These are phyloP conservation scores for Ganoderma resinaceum DNA, from an alignment of 1,284 basidiomycete genomes.

Conservation along the genomic window DNA sequence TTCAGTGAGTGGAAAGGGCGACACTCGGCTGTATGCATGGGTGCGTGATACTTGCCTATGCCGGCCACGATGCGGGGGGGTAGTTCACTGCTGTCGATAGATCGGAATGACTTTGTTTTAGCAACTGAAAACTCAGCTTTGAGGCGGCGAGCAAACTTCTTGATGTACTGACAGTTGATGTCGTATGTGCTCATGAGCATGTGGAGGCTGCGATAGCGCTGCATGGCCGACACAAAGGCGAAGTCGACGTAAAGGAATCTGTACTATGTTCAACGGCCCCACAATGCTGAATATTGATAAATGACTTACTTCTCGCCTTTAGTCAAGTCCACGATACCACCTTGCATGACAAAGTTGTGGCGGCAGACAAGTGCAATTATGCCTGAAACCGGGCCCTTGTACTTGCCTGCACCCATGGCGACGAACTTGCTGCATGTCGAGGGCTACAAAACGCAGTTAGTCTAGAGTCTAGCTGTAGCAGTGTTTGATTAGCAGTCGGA, in stretches of 20 bases:
- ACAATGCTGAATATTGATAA: too few species aligned
- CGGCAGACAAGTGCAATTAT: conserved; percentile 7
- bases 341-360: conserved; percentile 14
- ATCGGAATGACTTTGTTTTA: neutral
- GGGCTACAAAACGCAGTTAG: neutral
- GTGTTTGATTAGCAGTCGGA: neutral
- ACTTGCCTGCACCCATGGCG: conserved; percentile 18
- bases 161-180: conserved; percentile 26
- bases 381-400: conserved; percentile 14
- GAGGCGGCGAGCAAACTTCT: neutral
- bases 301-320: conserved; percentile 11
- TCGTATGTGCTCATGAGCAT: conserved; percentile 13
- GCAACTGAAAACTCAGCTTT: neutral
- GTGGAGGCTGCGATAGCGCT: conserved; percentile 9
- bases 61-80: conserved; percentile 4
- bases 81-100: neutral
- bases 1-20: conserved; percentile 5
- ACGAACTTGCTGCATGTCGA: conserved; percentile 15
- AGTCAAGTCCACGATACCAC: conserved; percentile 5
- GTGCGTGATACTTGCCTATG: conserved; percentile 34
- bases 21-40: conserved; percentile 30
- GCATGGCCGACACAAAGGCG: conserved; percentile 8
- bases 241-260: conserved; percentile 20
- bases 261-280: neutral
- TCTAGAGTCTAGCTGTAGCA: too few species aligned